phyloP scores from a whole-genome alignment of 306 rosid genomes.

The Cyamopsis tetragonoloba region DNA sequence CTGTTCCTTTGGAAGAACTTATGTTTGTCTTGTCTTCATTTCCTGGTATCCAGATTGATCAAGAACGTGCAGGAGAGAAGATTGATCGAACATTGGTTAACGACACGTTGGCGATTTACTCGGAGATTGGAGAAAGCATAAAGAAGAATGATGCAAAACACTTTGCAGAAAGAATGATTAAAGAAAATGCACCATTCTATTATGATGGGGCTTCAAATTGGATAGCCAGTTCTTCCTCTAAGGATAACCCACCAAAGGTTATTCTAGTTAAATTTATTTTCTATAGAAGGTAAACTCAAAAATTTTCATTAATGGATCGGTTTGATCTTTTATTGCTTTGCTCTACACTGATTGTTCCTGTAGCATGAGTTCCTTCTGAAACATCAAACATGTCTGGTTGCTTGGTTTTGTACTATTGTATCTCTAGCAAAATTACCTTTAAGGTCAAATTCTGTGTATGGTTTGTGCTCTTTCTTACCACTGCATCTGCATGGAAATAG shows the following conservation, averaged over 20 bases:
- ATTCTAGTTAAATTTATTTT: not conserved
- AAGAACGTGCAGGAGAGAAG: slow-evolving; percentile 59
- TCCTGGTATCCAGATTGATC: slow-evolving; percentile 39
- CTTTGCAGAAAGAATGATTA: slow-evolving; percentile 46
- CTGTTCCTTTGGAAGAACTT: not conserved
- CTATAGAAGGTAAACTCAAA: not conserved
- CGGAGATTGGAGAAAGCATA: slow-evolving; percentile 57
- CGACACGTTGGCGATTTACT: slow-evolving; percentile 49
- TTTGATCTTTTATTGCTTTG: not conserved
- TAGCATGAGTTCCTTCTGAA: not conserved
- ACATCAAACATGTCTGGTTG: not conserved
- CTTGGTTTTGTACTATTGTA: not conserved
- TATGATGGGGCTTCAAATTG: slow-evolving; percentile 51
- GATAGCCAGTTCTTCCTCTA: slow-evolving; percentile 54
- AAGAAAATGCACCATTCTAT: slow-evolving; percentile 45
- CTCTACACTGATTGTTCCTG: not conserved
- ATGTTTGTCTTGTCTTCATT: not conserved
- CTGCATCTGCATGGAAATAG: too few species aligned
- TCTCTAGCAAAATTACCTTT: too few species aligned
- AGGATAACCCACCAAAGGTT: slow-evolving; percentile 53
- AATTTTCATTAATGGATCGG: not conserved
- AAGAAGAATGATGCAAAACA: slow-evolving; percentile 50
- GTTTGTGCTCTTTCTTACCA: too few species aligned
- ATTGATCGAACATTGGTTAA: slow-evolving; percentile 57
- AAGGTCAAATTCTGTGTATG: too few species aligned